These are phyloP conservation scores for Zangia roseola DNA, from an alignment of 768 basidiomycete genomes.

Conservation along the genomic window DNA sequence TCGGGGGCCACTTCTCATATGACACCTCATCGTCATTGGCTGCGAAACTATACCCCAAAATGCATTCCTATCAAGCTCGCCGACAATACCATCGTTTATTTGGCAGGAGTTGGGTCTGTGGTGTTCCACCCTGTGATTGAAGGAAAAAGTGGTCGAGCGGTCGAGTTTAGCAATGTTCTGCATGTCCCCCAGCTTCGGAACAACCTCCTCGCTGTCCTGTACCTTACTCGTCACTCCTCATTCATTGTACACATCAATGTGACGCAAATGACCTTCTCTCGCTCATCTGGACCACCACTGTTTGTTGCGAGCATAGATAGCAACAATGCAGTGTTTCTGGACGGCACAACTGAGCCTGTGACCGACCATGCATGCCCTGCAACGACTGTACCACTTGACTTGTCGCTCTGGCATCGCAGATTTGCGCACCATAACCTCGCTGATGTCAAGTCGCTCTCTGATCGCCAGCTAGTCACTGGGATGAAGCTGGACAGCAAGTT, in stretches of 20 bases:
- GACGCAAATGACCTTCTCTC: neutral
- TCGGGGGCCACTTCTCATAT: no score
- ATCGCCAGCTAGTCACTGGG: no score
- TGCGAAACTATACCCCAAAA: no score
- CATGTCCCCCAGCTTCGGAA: constrained; percentile 16
- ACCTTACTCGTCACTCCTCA: constrained; percentile 1
- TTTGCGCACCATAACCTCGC: constrained; percentile 31
- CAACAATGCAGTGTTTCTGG: constrained; percentile 19
- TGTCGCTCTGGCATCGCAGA: constrained; percentile 23
- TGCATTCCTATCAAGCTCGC: no score
- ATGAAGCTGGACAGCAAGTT: no score
- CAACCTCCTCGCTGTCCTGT: no score
- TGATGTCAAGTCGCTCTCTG: constrained; percentile 9
- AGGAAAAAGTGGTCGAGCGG: neutral
- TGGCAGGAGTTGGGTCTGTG: constrained; percentile 1
- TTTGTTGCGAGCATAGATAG: constrained; percentile 4
- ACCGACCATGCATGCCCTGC: constrained; percentile 3
- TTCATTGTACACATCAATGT: constrained; percentile 9
- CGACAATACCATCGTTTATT: neutral
- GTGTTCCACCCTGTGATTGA: constrained; percentile 4
- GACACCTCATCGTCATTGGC: no score
- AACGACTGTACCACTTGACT: constrained; percentile 5
- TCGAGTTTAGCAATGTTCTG: constrained; percentile 17
- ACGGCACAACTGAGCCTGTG: constrained; percentile 8
- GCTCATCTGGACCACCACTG: neutral